Evolutionary conservation across 2,329 filamentous ascomycete species (phyloP), one percentile per base, ranked within the genome.

Genomic region (Blastomyces percursus): DNA sequence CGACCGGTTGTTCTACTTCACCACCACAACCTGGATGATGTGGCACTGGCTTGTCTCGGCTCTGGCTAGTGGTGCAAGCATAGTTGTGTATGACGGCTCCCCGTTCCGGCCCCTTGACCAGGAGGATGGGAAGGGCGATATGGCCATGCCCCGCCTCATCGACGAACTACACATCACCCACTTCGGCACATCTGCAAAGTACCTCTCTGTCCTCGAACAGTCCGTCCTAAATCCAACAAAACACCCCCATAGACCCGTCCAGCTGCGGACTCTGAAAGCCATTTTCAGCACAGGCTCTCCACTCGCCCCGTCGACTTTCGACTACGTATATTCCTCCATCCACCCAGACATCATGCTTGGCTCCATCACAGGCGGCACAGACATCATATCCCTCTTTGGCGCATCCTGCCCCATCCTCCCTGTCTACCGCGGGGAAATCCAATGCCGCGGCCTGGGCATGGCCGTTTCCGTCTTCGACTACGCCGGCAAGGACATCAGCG

Each of bases 1-100:
- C 1, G 90, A 91, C 51, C 83, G 87, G 24, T 81, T 96, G 71
- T 89, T 96, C 74, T 96, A 96, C 78, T 96, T 92, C 77, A 96
- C 91, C 0, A 96, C 92, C 3, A 91, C 88, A 12, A 95, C 91
- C 0, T 96, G 92, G 94, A 97, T 99, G 92, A 97, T 97, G 93
- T 96, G 92, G 91, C 93, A 97, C 74, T 97, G 93, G 92, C 86
- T 92, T 50, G 84, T 96, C 24, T 93, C 90, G 0, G 90, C 87
- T 6, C 84, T 97, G 3, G 89, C 92, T 11, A 86, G 85, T 38
- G 93, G 93, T 61, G 84, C 89, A 12, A 93, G 90, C 0, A 79
- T 97, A 14, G 82, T 97, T 24, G 81, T 97, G 3, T 99, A 96
- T 75, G 90, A 96, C 61, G 94, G 94, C 57, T 96, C 90, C 0